Conservation (phyloP, 805 yeast genomes). For the Ogataea pini region DNA sequence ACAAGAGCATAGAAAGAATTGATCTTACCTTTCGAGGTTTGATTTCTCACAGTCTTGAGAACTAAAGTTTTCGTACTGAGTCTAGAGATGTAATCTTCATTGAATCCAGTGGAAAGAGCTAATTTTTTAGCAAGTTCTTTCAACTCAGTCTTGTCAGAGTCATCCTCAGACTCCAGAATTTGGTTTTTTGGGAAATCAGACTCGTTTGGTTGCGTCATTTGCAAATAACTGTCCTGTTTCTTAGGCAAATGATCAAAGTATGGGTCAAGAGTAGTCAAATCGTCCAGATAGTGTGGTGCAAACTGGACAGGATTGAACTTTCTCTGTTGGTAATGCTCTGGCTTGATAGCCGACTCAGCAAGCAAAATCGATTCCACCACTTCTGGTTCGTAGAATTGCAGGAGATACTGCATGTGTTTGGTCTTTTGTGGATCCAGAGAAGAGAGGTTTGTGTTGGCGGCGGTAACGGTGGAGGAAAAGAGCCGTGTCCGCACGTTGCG, state of each 20-base stretch:
- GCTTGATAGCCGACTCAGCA: constrained; percentile 75
- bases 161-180: constrained; percentile 23
- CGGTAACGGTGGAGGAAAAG: constrained; percentile 14
- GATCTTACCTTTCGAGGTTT: constrained; percentile 90
- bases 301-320: constrained; percentile 50
- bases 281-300: constrained; percentile 72
- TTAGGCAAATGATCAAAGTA: constrained; percentile 64
- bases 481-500: constrained; percentile 12
- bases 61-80: constrained; percentile 67
- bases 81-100: constrained; percentile 57
- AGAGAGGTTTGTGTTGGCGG: constrained; percentile 6
- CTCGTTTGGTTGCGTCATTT: constrained; percentile 29
- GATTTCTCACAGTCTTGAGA: constrained; percentile 81
- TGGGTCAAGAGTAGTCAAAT: constrained; percentile 68
- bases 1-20: constrained; percentile 79
- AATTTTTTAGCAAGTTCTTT: constrained; percentile 52
- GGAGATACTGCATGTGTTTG: constrained; percentile 54
- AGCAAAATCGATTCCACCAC: constrained; percentile 77
- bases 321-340: constrained; percentile 54
- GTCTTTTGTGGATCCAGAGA: constrained; percentile 29
- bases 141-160: constrained; percentile 27
- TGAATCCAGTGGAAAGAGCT: constrained; percentile 65
- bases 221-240: constrained; percentile 24
- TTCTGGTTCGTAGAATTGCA: constrained; percentile 79
- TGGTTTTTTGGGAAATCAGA: constrained; percentile 27